Conservation (phyloP, 352 stramenopile genomes). For the Phytophthora boehmeriae region DNA sequence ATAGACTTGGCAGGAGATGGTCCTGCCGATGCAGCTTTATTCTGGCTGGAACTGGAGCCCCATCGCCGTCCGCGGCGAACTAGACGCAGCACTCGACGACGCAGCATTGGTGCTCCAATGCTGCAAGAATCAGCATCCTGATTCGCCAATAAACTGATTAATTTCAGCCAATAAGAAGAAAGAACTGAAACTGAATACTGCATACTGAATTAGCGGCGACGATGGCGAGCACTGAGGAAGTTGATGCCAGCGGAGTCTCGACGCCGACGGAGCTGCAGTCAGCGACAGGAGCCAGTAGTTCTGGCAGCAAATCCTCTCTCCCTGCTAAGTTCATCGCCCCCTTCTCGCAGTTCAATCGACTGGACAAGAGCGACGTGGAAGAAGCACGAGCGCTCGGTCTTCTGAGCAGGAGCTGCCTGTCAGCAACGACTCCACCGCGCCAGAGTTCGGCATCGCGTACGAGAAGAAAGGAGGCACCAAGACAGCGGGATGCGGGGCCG, state of each 20-base stretch:
- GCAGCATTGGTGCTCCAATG: slow-evolving; percentile 11
- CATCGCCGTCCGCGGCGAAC: slow-evolving; percentile 22
- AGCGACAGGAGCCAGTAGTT: too few relatives aligned
- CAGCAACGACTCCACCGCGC: slow-evolving; percentile 42
- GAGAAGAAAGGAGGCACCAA: slow-evolving; percentile 77
- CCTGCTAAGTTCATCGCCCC: slow-evolving; percentile 19
- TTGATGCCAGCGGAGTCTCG: too few relatives aligned
- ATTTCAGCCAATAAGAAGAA: too few relatives aligned
- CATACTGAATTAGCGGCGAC: too few relatives aligned
- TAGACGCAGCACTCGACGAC: slow-evolving; percentile 15
- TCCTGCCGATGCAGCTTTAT: neutral
- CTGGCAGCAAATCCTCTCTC: slow-evolving; percentile 9
- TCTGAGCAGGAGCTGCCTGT: slow-evolving; percentile 54
- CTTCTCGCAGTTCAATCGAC: slow-evolving; percentile 52
- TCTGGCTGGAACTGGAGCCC: slow-evolving; percentile 21
- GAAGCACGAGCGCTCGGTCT: slow-evolving; percentile 56
- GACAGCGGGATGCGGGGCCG: slow-evolving; percentile 48
- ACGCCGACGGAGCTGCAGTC: too few relatives aligned
- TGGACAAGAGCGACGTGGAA: slow-evolving; percentile 63
- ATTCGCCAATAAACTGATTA: too few relatives aligned
- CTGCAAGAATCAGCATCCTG: neutral
- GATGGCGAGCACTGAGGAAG: too few relatives aligned
- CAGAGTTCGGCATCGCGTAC: slow-evolving; percentile 76
- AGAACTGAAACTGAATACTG: too few relatives aligned
- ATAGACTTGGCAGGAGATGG: neutral